These are phyloP conservation scores for Prunus davidiana DNA, from an alignment of 306 rosid genomes.

Conservation along the genomic window DNA sequence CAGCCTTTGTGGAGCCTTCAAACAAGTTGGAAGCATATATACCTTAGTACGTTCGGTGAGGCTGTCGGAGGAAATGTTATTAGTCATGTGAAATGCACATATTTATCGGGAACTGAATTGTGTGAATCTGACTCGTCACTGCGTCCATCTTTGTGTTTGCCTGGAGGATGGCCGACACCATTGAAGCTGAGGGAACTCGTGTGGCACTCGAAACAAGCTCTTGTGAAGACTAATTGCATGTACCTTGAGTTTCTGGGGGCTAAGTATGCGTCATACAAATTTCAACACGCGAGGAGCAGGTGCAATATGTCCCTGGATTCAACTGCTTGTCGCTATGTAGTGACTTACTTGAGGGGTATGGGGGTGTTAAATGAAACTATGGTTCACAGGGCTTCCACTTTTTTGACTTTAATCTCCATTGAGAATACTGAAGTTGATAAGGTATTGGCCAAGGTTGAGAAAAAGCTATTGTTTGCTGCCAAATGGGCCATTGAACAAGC, in stretches of 20 bases:
- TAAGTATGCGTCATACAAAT: slow-evolving; percentile 53
- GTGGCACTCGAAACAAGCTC: slow-evolving; percentile 60
- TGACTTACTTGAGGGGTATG: slow-evolving; percentile 38
- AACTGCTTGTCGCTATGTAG: slow-evolving; percentile 21
- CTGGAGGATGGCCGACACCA: slow-evolving; percentile 89
- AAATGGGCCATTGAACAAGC: slow-evolving; percentile 85
- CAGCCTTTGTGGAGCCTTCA: slow-evolving; percentile 77
- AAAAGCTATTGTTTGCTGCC: slow-evolving; percentile 74
- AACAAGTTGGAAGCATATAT: slow-evolving; percentile 82
- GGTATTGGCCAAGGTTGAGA: slow-evolving; percentile 28
- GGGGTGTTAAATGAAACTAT: slow-evolving; percentile 33
- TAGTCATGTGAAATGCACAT: slow-evolving; percentile 41
- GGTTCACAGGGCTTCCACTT: slow-evolving; percentile 46
- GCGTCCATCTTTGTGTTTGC: slow-evolving; percentile 44
- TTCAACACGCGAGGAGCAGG: slow-evolving; percentile 29
- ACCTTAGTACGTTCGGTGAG: slow-evolving; percentile 73
- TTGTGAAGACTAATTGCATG: slow-evolving; percentile 64
- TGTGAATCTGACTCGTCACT: slow-evolving; percentile 34
- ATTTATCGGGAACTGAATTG: slow-evolving; percentile 34
- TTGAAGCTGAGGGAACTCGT: slow-evolving; percentile 53
- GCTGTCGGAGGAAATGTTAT: slow-evolving; percentile 49
- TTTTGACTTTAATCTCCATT: slow-evolving; percentile 6
- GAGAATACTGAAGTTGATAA: slow-evolving; percentile 32
- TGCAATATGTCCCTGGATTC: slow-evolving; percentile 15
- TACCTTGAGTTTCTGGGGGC: slow-evolving; percentile 67